Evolutionary conservation across 2,329 filamentous ascomycete species (phyloP).

Genomic region (Decorospora gaudefroyi): DNA sequence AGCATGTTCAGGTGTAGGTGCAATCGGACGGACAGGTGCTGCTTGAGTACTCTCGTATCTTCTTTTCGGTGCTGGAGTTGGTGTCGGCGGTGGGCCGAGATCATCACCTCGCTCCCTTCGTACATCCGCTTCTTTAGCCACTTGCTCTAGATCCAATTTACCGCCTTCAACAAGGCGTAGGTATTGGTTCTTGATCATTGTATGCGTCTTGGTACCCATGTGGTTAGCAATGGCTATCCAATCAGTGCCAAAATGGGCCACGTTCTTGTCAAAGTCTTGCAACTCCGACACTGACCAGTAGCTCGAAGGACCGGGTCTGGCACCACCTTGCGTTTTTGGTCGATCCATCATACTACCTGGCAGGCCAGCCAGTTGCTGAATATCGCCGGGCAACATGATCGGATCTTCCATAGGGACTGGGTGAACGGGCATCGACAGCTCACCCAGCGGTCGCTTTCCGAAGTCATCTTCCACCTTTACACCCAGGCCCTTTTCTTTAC

Average conservation of each 20-base stretch:
- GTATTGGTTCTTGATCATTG: conserved; percentile 70
- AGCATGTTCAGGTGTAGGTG: conserved; percentile 53
- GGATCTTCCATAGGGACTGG: conserved; percentile 34
- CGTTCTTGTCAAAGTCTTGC: conserved; percentile 72
- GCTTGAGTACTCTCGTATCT: conserved; percentile 52
- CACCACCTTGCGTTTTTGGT: conserved; percentile 38
- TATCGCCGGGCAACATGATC: conserved; percentile 30
- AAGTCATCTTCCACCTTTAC: conserved; percentile 45
- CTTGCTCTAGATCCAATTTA: conserved; percentile 49
- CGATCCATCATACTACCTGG: conserved; percentile 43
- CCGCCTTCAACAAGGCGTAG: conserved; percentile 53
- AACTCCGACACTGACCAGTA: conserved; percentile 87
- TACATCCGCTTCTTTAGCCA: conserved; percentile 50
- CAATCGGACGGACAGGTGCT: conserved; percentile 50
- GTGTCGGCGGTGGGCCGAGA: conserved; percentile 54
- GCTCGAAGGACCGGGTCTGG: conserved; percentile 69
- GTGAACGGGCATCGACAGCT: conserved; percentile 37
- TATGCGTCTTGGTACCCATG: conserved; percentile 82
- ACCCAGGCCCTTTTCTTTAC: conserved; percentile 37
- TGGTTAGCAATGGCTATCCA: conserved; percentile 75
- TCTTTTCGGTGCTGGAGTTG: conserved; percentile 54
- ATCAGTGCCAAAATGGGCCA: conserved; percentile 77
- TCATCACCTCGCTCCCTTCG: conserved; percentile 52
- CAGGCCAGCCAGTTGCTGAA: conserved; percentile 23
- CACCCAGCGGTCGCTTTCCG: conserved; percentile 33